Evolutionary conservation across 208 protist species (phyloP).

Genomic region (Crithidia thermophila): DNA sequence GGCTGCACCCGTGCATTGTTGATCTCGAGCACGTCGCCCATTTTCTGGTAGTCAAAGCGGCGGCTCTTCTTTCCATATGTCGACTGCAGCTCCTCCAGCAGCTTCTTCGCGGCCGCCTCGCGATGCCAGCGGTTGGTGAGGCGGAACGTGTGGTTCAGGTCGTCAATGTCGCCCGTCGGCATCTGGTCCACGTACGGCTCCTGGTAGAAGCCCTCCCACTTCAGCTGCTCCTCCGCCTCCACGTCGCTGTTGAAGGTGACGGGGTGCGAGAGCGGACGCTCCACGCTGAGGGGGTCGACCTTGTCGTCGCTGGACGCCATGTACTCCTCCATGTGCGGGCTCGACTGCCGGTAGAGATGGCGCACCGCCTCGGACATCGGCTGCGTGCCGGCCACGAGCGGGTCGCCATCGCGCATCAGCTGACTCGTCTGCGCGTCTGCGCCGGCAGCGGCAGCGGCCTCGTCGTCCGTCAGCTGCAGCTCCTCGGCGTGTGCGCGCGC

Average conservation of each 20-base stretch:
- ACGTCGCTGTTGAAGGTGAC: slow-evolving; percentile 88
- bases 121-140: slow-evolving; percentile 91
- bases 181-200: slow-evolving; percentile 85
- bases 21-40: slow-evolving; percentile 92
- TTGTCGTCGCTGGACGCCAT: slow-evolving; percentile 60
- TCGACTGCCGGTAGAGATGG: slow-evolving; percentile 59
- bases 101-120: slow-evolving; percentile 86
- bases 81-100: slow-evolving; percentile 81
- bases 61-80: slow-evolving; percentile 84
- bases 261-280: slow-evolving; percentile 83
- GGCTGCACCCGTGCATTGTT: slow-evolving; percentile 91
- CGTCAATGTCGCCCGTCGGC: slow-evolving; percentile 81
- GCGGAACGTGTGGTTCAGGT: slow-evolving; percentile 78
- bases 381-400: slow-evolving; percentile 27
- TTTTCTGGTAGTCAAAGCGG: slow-evolving; percentile 90
- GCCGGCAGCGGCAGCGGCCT: neutral
- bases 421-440: slow-evolving; percentile 13
- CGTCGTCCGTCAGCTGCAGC: slow-evolving; percentile 45
- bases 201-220: slow-evolving; percentile 92
- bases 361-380: slow-evolving; percentile 33
- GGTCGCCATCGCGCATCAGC: slow-evolving; percentile 4
- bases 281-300: slow-evolving; percentile 77
- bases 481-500: slow-evolving; percentile 53
- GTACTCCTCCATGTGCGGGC: slow-evolving; percentile 88
- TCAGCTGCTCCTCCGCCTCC: slow-evolving; percentile 86